A percentile compares a stretch with the other conserved stretches of the same genome.
phyloP scores from a whole-genome alignment of 148 eudicot species.

The Silene conica region DNA sequence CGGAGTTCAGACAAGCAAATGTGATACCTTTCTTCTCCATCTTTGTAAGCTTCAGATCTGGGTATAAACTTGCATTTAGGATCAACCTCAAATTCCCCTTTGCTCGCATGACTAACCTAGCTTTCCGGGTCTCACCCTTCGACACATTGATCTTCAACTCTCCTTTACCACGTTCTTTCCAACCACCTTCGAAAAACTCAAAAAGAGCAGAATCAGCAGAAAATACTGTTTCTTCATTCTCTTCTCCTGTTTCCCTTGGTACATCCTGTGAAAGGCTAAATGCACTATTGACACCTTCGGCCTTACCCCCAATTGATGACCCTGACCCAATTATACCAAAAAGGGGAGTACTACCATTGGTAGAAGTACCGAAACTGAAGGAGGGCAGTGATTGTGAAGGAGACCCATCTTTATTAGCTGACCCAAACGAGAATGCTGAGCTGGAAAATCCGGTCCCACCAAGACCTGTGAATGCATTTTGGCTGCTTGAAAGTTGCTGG shows the following conservation, averaged over 20 bases:
- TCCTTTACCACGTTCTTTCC: slow-evolving; percentile 98
- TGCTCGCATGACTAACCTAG: slow-evolving; percentile 85
- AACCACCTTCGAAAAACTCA: slow-evolving; percentile 76
- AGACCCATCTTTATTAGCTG: slow-evolving; percentile 51
- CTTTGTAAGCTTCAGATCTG: slow-evolving; percentile 88
- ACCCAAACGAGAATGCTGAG: slow-evolving; percentile 75
- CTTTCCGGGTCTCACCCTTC: slow-evolving; percentile 50
- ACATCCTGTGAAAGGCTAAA: slow-evolving; percentile 60
- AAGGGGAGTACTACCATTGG: slow-evolving; percentile 48
- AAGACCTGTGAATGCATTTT: slow-evolving; percentile 90
- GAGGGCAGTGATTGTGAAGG: slow-evolving; percentile 38
- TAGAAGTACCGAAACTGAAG: slow-evolving; percentile 49
- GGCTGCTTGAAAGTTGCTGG: slow-evolving; percentile 80
- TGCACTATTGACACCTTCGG: slow-evolving; percentile 36
- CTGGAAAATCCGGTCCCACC: slow-evolving; percentile 79
- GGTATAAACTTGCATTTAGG: slow-evolving; percentile 69
- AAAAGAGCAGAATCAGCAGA: slow-evolving; percentile 76
- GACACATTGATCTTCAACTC: slow-evolving; percentile 74
- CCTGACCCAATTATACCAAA: slow-evolving; percentile 48
- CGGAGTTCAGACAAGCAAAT: slow-evolving; percentile 80
- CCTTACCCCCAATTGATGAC: slow-evolving; percentile 40
- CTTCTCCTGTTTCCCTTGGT: slow-evolving; percentile 87
- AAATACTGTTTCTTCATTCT: slow-evolving; percentile 73
- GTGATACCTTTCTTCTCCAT: slow-evolving; percentile 96
- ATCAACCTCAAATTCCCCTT: slow-evolving; percentile 84